Evolutionary conservation across 2,329 filamentous ascomycete species (phyloP).

Genomic region (Fusarium liriodendri): DNA sequence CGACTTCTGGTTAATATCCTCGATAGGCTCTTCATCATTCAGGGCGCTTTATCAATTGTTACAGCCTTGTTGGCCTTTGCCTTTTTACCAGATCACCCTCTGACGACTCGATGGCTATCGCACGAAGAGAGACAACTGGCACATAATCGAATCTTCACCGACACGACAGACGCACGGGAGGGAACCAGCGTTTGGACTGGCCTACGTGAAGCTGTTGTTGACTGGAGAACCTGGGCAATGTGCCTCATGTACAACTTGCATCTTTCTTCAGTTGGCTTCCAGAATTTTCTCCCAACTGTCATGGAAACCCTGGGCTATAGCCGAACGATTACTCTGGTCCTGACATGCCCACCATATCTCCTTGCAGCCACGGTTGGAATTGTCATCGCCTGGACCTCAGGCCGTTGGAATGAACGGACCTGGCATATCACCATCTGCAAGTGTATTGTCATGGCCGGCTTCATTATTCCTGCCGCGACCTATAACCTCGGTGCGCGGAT

Average conservation of each 20-base stretch:
- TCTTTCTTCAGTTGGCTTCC: constrained; percentile 41
- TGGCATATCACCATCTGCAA: constrained; percentile 45
- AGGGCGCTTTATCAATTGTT: constrained; percentile 42
- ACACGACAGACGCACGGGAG: constrained; percentile 43
- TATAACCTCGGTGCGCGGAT: constrained; percentile 27
- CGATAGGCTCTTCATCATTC: constrained; percentile 44
- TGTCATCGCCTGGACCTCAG: constrained; percentile 48
- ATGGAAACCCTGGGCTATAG: constrained; percentile 59
- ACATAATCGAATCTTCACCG: constrained; percentile 50
- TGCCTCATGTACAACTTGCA: constrained; percentile 44
- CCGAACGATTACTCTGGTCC: constrained; percentile 58
- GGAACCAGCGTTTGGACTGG: constrained; percentile 52
- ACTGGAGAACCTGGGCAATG: constrained; percentile 44
- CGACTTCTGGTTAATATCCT: not conserved
- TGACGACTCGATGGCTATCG: constrained; percentile 51
- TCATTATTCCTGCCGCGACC: constrained; percentile 42
- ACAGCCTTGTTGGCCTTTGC: constrained; percentile 46
- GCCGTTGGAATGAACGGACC: constrained; percentile 54
- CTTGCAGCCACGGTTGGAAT: constrained; percentile 49
- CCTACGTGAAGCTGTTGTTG: constrained; percentile 38
- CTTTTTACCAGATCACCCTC: constrained; percentile 52
- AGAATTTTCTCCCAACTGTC: constrained; percentile 49
- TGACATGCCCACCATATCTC: constrained; percentile 63
- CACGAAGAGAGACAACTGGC: constrained; percentile 54
- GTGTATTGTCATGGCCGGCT: constrained; percentile 48